phyloP scores from a whole-genome alignment of 2,329 filamentous ascomycete genomes.

The Pseudogymnoascus verrucosus region DNA sequence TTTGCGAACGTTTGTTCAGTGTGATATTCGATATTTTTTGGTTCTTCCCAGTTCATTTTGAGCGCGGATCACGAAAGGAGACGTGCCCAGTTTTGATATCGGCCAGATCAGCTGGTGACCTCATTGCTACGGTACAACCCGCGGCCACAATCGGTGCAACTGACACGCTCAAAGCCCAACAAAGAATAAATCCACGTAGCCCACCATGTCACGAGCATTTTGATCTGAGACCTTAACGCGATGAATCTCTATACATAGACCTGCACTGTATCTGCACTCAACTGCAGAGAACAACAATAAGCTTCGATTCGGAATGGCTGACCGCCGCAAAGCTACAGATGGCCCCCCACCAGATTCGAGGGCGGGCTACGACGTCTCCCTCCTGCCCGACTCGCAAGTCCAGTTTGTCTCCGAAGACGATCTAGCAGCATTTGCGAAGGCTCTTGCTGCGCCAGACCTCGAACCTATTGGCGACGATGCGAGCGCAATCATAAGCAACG shows the following conservation, averaged over 20 bases:
- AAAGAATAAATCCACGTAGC: constrained; percentile 4
- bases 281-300: constrained; percentile 5
- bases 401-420: constrained; percentile 70
- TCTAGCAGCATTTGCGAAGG: constrained; percentile 69
- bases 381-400: constrained; percentile 69
- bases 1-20: not conserved
- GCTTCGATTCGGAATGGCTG: constrained; percentile 23
- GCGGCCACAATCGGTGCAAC: constrained; percentile 2
- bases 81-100: constrained; percentile 4
- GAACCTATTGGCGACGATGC: constrained; percentile 53
- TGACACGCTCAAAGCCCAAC: not conserved
- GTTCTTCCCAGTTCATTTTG: not conserved
- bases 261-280: not conserved
- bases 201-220: constrained; percentile 1
- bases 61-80: not conserved
- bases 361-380: constrained; percentile 58
- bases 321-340: constrained; percentile 32
- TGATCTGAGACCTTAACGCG: not conserved
- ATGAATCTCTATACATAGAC: not conserved
- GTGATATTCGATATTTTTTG: not conserved
- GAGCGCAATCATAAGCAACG: not conserved
- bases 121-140: not conserved
- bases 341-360: constrained; percentile 51
- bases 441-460: constrained; percentile 73
- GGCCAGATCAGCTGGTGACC: not conserved